Conservation (phyloP, 345 rosid species). For the Salix udensis region DNA sequence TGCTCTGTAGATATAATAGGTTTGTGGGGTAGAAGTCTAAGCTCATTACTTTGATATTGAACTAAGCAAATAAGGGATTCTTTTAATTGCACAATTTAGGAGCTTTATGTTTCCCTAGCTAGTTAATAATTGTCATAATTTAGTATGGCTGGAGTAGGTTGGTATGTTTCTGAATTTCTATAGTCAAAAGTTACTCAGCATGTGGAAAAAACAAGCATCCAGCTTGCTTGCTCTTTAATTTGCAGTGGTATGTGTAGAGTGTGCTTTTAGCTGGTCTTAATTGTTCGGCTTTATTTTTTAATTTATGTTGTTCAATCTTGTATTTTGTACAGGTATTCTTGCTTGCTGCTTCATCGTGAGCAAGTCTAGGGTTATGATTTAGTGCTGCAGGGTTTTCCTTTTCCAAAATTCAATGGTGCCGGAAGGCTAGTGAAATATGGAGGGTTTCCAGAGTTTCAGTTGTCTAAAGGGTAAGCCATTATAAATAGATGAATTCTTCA, state of each 20-base stretch:
- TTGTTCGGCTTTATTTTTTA: neutral
- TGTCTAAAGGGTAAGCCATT: constrained; percentile 44
- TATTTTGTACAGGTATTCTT: constrained; percentile 19
- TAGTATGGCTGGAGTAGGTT: neutral
- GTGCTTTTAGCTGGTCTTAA: neutral
- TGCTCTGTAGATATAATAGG: neutral
- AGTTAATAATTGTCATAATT: neutral
- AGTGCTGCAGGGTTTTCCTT: constrained; percentile 24
- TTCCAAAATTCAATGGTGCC: constrained; percentile 48
- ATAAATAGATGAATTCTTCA: neutral
- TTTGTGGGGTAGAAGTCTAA: neutral
- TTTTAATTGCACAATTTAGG: neutral
- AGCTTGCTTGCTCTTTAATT: neutral
- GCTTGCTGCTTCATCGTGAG: constrained; percentile 13
- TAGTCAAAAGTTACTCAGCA: neutral
- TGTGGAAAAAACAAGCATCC: neutral
- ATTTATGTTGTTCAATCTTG: neutral
- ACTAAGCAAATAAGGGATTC: neutral
- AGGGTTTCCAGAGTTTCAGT: constrained; percentile 35
- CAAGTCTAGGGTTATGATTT: constrained; percentile 10
- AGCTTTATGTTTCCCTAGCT: neutral
- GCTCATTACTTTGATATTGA: neutral
- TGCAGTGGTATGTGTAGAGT: neutral
- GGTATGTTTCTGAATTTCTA: neutral
- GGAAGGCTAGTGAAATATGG: constrained; percentile 47